Evolutionary conservation across 2,329 filamentous ascomycete genomes (phyloP).

Genomic region (Pestalotiopsis sp.): DNA sequence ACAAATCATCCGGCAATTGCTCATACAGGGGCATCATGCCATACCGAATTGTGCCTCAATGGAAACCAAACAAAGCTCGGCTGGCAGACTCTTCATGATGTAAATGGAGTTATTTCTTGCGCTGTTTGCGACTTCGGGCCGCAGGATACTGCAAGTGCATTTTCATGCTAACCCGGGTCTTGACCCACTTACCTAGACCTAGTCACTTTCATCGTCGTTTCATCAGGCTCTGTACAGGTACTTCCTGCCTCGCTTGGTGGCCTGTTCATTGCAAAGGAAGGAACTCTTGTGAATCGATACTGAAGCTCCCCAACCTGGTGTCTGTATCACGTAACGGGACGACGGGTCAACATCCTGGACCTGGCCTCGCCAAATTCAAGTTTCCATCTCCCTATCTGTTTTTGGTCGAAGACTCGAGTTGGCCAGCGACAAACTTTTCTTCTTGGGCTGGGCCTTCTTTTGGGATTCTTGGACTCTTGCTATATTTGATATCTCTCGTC

Average conservation of each 20-base stretch:
- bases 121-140: background rate
- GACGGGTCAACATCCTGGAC: background rate
- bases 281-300: background rate
- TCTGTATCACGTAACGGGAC: background rate
- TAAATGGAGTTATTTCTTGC: background rate
- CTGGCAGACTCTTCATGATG: background rate
- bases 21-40: too few relatives aligned
- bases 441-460: background rate
- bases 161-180: background rate
- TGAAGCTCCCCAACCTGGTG: background rate
- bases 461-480: conserved; percentile 5
- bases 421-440: background rate
- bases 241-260: background rate
- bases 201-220: background rate
- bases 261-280: background rate
- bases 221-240: background rate
- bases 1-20: too few relatives aligned
- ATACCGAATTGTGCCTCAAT: too few relatives aligned
- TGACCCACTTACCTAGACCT: too few relatives aligned
- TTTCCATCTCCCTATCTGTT: background rate
- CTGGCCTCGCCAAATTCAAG: background rate
- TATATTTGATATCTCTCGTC: conserved; percentile 2
- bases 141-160: background rate
- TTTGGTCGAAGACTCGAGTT: conserved; percentile 10
- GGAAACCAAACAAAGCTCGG: too few relatives aligned